phyloP scores from a whole-genome alignment of 2,329 filamentous ascomycete species.

The Magnaporthiopsis incrustans region DNA sequence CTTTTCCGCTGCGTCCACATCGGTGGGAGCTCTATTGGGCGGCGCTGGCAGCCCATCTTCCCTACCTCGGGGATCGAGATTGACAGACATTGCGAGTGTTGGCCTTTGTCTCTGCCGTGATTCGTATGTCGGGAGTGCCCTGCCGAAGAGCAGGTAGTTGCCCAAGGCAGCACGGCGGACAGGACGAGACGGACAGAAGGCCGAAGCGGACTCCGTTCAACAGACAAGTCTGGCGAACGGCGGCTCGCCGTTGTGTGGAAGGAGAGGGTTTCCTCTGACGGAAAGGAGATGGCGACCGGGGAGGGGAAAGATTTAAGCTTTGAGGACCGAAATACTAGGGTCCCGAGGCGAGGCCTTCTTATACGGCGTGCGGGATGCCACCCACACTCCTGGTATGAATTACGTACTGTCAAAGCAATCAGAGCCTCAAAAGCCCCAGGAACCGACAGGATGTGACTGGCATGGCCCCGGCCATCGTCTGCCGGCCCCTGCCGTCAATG shows the following conservation, averaged over 20 bases:
- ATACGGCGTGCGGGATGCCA: not conserved
- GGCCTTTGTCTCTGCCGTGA: not conserved
- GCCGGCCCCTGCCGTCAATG: too few species aligned
- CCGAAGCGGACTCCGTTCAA: not conserved
- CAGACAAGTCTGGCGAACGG: not conserved
- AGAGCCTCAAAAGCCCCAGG: too few species aligned
- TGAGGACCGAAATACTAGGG: not conserved
- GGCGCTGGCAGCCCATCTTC: too few species aligned
- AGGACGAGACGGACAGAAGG: not conserved
- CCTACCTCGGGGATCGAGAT: too few species aligned
- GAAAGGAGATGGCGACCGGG: not conserved
- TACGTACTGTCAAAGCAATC: not conserved
- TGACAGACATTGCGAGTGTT: not conserved
- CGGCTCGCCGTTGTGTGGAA: not conserved
- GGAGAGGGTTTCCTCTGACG: not conserved
- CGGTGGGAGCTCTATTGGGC: not conserved
- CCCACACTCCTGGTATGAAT: not conserved
- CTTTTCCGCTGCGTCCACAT: constrained; percentile 4
- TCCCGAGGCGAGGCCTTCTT: not conserved
- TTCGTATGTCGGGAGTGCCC: too few species aligned
- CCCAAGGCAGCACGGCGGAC: not conserved
- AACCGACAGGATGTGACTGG: too few species aligned
- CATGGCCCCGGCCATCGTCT: too few species aligned
- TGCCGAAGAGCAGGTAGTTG: not conserved
- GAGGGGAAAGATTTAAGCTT: not conserved